Evolutionary conservation across 78 protist genomes (phyloP), one percentile per base, ranked within the genome.

Genomic region (Pigoraptor vietnamica): DNA sequence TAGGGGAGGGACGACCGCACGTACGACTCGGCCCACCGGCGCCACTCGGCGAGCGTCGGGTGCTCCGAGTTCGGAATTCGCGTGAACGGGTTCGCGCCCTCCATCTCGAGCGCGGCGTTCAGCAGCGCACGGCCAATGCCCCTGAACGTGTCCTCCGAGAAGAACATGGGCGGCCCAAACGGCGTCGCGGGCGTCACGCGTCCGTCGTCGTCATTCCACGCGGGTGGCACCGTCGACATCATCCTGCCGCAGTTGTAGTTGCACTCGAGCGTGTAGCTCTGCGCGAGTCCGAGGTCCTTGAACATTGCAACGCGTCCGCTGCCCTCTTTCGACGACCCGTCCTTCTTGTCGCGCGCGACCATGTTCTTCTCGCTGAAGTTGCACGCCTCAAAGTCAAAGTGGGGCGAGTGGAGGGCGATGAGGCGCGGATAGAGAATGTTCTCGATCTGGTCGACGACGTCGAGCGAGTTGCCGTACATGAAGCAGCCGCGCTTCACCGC

Each of bases 201-300:
- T 14, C 67, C 14, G 55, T 40, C 94, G 24, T 88, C 86, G 14
- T 87, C 40, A 0, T 79, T 37, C 33, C 29, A 0, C 82, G 1
- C 37, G 33, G 37, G 37, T 37, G 37, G 48, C 82, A 56, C 34
- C 36, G 82, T 2, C 19, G 21, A 29, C 84, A 29, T 21, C 55
- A 90, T 34, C 23, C 38, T 9, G 92, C 56, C 56, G 82, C 48
- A 37, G 14, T 38, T 23, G 39, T 90, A 94, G 19, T 94, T 39
- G 33, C 95, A 90, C 88, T 97, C 98, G 92, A 97, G 87, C 0
- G 98, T 97, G 93, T 91, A 95, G 25, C 95, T 89, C 89, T 93
- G 92, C 33, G 67, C 34, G 84, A 97, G 0, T 87, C 91, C 91
- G 25, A 88, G 39, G 86, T 90, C 95, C 37, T 84, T 21, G 86